Conservation (phyloP, 306 rosid genomes). For the Vicia sativa region DNA sequence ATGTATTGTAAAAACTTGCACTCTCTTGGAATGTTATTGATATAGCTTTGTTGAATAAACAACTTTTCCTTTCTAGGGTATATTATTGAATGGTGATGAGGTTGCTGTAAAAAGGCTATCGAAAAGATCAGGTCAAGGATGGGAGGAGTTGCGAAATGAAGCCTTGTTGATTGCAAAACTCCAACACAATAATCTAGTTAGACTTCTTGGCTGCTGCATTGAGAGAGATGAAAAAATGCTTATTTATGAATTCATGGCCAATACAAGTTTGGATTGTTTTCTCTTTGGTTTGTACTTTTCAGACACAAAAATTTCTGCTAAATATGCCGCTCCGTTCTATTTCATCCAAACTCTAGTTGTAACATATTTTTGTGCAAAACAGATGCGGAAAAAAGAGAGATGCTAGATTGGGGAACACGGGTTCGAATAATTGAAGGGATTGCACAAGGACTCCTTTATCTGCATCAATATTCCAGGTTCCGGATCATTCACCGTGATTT, state of each 20-base stretch:
- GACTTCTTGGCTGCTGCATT: conserved; percentile 10
- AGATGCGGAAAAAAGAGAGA: conserved; percentile 31
- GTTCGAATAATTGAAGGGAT: conserved; percentile 39
- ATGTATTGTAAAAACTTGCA: conserved; percentile 14
- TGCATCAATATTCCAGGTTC: conserved; percentile 41
- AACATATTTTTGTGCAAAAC: neutral
- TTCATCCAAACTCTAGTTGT: neutral
- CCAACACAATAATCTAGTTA: conserved; percentile 48
- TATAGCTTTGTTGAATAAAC: neutral
- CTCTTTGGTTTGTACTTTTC: conserved; percentile 38
- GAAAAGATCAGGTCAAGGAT: conserved; percentile 48
- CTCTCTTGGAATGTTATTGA: neutral
- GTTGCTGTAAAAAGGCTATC: conserved; percentile 48
- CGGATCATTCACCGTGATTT: conserved; percentile 43
- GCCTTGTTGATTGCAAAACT: conserved; percentile 46
- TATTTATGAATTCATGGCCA: conserved; percentile 4
- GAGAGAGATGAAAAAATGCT: conserved; percentile 1
- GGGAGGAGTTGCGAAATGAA: conserved; percentile 48
- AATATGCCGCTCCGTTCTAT: neutral
- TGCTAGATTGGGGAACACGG: conserved; percentile 40
- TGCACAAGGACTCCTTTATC: conserved; percentile 47
- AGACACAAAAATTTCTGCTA: neutral
- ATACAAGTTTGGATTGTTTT: conserved; percentile 44
- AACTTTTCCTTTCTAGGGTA: conserved; percentile 28
- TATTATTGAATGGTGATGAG: conserved; percentile 36